phyloP scores from a whole-genome alignment of 192 early-diverging fungal species.

The Backusella macrospora region DNA sequence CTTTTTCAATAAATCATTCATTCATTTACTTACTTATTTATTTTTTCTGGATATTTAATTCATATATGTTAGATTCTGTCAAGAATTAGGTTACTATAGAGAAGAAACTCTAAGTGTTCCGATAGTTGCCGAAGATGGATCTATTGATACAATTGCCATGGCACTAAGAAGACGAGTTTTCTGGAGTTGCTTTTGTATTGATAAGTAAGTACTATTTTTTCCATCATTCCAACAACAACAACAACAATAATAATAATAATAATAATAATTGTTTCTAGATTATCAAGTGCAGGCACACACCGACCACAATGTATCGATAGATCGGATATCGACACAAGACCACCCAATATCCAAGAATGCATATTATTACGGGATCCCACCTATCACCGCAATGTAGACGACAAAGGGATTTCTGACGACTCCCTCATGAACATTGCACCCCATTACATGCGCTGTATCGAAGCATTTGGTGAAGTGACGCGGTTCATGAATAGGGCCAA shows the following conservation, averaged over 20 bases:
- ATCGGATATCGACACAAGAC: slow-evolving; percentile 42
- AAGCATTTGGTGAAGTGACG: slow-evolving; percentile 34
- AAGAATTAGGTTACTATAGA: slow-evolving; percentile 54
- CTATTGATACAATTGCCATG: slow-evolving; percentile 42
- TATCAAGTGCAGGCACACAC: slow-evolving; percentile 39
- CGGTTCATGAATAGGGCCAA: slow-evolving; percentile 26
- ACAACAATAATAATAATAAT: neutral
- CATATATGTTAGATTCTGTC: slow-evolving; percentile 26
- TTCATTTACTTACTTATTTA: neutral
- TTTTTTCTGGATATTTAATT: neutral
- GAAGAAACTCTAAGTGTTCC: slow-evolving; percentile 40
- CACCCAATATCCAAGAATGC: slow-evolving; percentile 20
- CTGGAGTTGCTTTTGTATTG: slow-evolving; percentile 54
- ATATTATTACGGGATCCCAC: slow-evolving; percentile 18
- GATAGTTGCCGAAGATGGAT: slow-evolving; percentile 45
- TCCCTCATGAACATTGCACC: slow-evolving; percentile 24
- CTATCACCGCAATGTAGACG: neutral
- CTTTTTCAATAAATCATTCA: neutral
- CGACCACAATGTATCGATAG: slow-evolving; percentile 52
- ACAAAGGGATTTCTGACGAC: slow-evolving; percentile 18
- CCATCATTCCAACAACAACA: no score
- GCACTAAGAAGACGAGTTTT: slow-evolving; percentile 45
- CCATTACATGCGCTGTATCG: slow-evolving; percentile 13
- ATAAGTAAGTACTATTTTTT: slow-evolving; percentile 36
- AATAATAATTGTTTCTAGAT: slow-evolving; percentile 19